phyloP scores from a whole-genome alignment of 768 basidiomycete species.

The Phlebiopsis flavidoalba region DNA sequence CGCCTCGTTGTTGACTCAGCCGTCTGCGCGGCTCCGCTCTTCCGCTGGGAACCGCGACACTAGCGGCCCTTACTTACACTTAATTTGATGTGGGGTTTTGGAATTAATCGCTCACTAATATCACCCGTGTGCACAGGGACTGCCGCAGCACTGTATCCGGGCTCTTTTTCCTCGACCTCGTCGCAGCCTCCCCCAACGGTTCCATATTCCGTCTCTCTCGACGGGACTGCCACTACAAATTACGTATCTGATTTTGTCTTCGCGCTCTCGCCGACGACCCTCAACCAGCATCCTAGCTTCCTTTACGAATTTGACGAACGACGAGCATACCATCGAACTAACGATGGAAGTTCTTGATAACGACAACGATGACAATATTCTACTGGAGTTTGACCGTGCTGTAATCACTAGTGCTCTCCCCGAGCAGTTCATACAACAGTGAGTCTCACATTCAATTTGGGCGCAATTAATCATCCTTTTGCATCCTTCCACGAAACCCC shows the following conservation, averaged over 20 bases:
- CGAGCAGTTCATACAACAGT: neutral
- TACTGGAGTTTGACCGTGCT: constrained; percentile 53
- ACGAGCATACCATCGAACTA: constrained; percentile 51
- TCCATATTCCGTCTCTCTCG: constrained; percentile 45
- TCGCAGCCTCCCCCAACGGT: constrained; percentile 3
- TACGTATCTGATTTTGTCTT: constrained; percentile 19
- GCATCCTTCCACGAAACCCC: neutral
- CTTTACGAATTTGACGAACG: constrained; percentile 41
- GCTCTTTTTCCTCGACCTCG: constrained; percentile 38
- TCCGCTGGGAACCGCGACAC: neutral
- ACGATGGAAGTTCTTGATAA: constrained; percentile 35
- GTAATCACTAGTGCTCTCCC: constrained; percentile 34
- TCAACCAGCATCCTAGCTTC: constrained; percentile 41
- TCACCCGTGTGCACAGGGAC: constrained; percentile 52
- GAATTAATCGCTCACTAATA: neutral
- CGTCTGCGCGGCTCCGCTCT: neutral
- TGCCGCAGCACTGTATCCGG: constrained; percentile 55
- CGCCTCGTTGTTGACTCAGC: neutral
- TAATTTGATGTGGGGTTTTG: neutral
- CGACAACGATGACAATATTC: constrained; percentile 5
- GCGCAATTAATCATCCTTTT: neutral
- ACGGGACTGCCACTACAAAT: constrained; percentile 34
- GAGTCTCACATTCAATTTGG: neutral
- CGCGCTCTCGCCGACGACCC: constrained; percentile 23
- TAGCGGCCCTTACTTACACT: neutral